Base-by-base conservation (phyloP, 306 rosid species). In the Glycine soja region DNA sequence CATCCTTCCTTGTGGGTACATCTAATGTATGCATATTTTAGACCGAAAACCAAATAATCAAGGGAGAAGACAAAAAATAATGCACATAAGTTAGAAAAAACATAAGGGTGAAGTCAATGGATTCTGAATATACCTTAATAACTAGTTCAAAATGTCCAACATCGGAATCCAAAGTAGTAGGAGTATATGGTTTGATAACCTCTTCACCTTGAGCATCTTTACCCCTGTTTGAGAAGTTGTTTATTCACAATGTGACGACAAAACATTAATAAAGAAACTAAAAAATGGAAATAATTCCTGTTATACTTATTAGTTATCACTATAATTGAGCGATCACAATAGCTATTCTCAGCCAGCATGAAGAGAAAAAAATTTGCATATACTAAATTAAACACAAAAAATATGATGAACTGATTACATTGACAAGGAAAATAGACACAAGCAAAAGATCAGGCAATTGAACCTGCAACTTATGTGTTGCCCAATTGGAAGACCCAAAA, bases 1-100 rank as follows among this genome's bases (percentile, higher is more conserved):
- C 99, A 96, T 96, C 88, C 98, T 93, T 89, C 99, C 99, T 96
- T 93, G 98, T 14, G 99, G 99, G 87, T 96, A 96, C 99, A 96
- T 96, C 99, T 96, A 76, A 53, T 58, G 70, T 66, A 68, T 61
- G 5, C 70, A 84, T 74, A 53, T 47, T 7, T 24, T 47, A 79
- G 56, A 64, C 16, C 62, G 45, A 34, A 64, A 47, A 57, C 57
- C 82, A 73, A 34, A 71, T 32, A 43, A 16, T 64, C 56, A 74
- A 34, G 75, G 59, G 53, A 19, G 76, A 72, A 45, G 65, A 63
- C 14, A n/a, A 62, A 86, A 77, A 76, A 65, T 66, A 14, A 48
- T 79, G 74, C 50, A 48, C 43, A 8, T 2, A 38, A 67, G 52
- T 45, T 72, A 56, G 73, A 40, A 58, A 66, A 59, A 79, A 47